These are phyloP conservation scores for Boletus edulis DNA, from an alignment of 768 basidiomycete genomes.

Conservation along the genomic window DNA sequence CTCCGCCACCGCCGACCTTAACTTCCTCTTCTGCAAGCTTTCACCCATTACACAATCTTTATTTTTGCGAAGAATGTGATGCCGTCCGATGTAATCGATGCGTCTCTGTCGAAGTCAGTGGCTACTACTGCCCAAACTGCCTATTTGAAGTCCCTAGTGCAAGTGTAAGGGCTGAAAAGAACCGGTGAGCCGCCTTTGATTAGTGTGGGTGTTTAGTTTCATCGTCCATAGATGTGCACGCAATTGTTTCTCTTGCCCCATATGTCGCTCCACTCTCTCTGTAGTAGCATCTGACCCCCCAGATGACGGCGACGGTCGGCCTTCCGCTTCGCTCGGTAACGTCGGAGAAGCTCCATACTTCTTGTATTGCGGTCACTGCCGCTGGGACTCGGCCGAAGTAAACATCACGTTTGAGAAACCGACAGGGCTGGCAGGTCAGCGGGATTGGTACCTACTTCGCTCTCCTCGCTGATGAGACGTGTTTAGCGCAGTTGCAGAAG, in stretches of 20 bases:
- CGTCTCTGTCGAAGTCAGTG: slow-evolving; percentile 89
- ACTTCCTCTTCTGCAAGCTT: slow-evolving; percentile 78
- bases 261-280: slow-evolving; percentile 84
- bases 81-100: slow-evolving; percentile 92
- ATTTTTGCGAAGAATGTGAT: slow-evolving; percentile 99
- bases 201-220: not conserved
- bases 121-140: slow-evolving; percentile 98
- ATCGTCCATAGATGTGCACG: slow-evolving; percentile 76
- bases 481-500: slow-evolving; percentile 84
- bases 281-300: slow-evolving; percentile 87
- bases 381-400: slow-evolving; percentile 92
- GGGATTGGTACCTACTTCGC: not conserved
- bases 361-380: slow-evolving; percentile 87
- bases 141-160: slow-evolving; percentile 98
- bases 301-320: slow-evolving; percentile 55
- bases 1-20: slow-evolving; percentile 71
- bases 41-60: slow-evolving; percentile 80
- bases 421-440: slow-evolving; percentile 87
- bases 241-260: slow-evolving; percentile 96
- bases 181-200: slow-evolving; percentile 54
- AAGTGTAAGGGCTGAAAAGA: slow-evolving; percentile 97
- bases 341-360: slow-evolving; percentile 88
- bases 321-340: slow-evolving; percentile 50
- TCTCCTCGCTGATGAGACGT: slow-evolving; percentile 1
- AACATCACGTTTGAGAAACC: slow-evolving; percentile 96